phyloP scores from a whole-genome alignment of 1,284 basidiomycete species.

The Takashimella tepidaria region DNA sequence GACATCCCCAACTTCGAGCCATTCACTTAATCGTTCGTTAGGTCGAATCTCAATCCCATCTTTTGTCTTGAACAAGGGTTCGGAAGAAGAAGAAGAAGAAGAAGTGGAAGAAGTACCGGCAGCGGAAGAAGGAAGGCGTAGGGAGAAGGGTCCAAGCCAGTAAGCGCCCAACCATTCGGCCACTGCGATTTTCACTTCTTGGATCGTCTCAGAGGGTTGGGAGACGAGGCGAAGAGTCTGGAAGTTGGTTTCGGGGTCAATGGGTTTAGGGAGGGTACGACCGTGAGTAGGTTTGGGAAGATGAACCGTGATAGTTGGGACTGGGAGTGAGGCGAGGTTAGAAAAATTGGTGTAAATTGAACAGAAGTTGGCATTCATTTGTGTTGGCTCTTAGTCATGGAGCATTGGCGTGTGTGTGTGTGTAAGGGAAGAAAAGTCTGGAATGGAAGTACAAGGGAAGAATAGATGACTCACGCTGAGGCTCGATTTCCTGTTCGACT shows the following conservation, averaged over 20 bases:
- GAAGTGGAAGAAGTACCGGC: too few relatives aligned
- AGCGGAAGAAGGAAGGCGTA: conserved; percentile 31
- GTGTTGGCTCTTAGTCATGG: too few relatives aligned
- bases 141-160: conserved; percentile 49
- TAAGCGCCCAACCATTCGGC: conserved; percentile 48
- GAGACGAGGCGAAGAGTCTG: conserved; percentile 38
- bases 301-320: conserved; percentile 38
- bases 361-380: too few relatives aligned
- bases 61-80: conserved; percentile 29
- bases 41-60: conserved; percentile 42
- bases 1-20: conserved; percentile 47
- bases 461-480: neutral
- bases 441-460: too few relatives aligned
- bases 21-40: conserved; percentile 48
- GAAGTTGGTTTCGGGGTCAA: conserved; percentile 19
- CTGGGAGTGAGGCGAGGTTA: conserved; percentile 8
- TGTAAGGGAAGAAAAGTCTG: too few relatives aligned
- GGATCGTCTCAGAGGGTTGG: conserved; percentile 44
- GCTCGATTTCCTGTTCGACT: neutral
- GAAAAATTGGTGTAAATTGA: neutral
- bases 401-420: neutral
- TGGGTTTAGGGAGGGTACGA: conserved; percentile 39
- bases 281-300: conserved; percentile 40
- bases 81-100: conserved; percentile 15
- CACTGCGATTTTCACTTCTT: conserved; percentile 47